Conservation (phyloP, 2,329 filamentous ascomycete species). For the Cadophora malorum region DNA sequence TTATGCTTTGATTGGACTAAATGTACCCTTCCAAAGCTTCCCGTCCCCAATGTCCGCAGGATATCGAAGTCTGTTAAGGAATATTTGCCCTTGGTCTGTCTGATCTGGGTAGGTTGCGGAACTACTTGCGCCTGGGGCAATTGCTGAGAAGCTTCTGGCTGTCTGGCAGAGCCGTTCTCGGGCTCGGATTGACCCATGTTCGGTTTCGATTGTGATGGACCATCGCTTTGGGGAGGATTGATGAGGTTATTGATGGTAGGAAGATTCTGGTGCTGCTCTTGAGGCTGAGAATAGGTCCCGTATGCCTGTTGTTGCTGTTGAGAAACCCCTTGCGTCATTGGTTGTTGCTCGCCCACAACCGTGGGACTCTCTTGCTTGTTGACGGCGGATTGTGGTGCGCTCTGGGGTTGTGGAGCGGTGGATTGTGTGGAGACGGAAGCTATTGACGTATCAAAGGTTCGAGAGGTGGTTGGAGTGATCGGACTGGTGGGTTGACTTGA, state of each 20-base stretch:
- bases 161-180: constrained; percentile 22
- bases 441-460: constrained; percentile 52
- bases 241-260: constrained; percentile 86
- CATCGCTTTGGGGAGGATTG: constrained; percentile 65
- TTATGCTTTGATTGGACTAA: constrained; percentile 98
- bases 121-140: constrained; percentile 26
- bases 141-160: constrained; percentile 20
- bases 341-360: constrained; percentile 42
- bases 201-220: constrained; percentile 46
- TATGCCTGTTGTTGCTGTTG: constrained; percentile 46
- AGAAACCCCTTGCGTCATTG: constrained; percentile 44
- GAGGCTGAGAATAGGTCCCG: constrained; percentile 41
- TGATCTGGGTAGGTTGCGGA: constrained; percentile 44
- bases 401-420: constrained; percentile 42
- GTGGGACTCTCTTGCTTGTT: constrained; percentile 41
- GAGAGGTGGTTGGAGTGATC: constrained; percentile 63
- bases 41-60: constrained; percentile 90
- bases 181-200: constrained; percentile 31
- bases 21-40: constrained; percentile 96
- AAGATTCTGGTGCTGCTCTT: constrained; percentile 63
- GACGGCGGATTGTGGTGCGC: constrained; percentile 39
- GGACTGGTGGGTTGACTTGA: constrained; percentile 70
- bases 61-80: constrained; percentile 89
- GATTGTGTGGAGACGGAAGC: constrained; percentile 49
- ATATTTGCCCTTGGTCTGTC: constrained; percentile 97